These are phyloP conservation scores for Cymbidium sinense DNA, from an alignment of 106 monocot species.

Conservation along the genomic window DNA sequence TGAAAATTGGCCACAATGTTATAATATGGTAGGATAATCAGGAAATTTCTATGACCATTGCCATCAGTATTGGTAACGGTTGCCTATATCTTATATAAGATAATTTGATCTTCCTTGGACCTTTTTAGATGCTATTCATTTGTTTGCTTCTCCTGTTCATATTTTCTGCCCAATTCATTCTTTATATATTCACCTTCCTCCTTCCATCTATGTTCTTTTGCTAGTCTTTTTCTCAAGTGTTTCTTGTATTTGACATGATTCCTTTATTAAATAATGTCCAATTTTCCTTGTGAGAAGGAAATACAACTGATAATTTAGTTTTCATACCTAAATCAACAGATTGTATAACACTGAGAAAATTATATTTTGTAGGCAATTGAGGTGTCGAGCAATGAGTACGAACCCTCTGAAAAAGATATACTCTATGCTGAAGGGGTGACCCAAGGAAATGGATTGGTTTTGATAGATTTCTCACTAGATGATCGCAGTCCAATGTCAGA, in stretches of 20 bases:
- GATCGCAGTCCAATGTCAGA: slow-evolving; percentile 77
- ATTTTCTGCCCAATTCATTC: not conserved
- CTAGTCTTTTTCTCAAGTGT: not conserved
- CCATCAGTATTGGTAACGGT: not conserved
- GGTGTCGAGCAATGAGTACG: slow-evolving; percentile 92
- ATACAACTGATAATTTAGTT: not conserved
- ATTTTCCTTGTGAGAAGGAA: not conserved
- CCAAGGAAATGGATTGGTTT: slow-evolving; percentile 87
- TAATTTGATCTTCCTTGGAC: not conserved
- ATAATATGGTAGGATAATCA: not conserved
- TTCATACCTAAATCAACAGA: not conserved
- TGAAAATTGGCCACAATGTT: not conserved
- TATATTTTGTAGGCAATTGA: slow-evolving; percentile 63
- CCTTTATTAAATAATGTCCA: not conserved
- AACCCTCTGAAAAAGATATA: slow-evolving; percentile 85
- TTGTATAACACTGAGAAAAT: not conserved
- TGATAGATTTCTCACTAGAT: slow-evolving; percentile 87
- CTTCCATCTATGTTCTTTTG: too few relatives aligned
- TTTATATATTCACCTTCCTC: not conserved
- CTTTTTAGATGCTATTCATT: not conserved
- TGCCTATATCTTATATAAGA: not conserved
- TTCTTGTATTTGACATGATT: not conserved
- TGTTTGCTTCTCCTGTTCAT: not conserved
- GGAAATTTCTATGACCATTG: not conserved
- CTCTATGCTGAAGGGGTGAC: slow-evolving; percentile 87